Percentiles rank a stretch among this genome's conserved stretches.
phyloP scores from a whole-genome alignment of 108 stramenopile species.

The Poteriospumella lacustris region DNA sequence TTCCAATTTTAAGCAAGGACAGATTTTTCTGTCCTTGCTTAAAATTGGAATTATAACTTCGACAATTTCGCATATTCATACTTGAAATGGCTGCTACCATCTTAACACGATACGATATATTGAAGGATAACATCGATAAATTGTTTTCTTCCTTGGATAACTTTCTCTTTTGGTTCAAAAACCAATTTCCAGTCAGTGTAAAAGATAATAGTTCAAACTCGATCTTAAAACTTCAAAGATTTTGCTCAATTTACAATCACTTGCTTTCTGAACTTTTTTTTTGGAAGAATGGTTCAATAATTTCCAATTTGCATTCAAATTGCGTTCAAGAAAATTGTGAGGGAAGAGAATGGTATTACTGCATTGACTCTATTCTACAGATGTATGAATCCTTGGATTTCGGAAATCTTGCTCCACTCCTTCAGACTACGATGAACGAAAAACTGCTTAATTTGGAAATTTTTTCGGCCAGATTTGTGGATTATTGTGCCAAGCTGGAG shows the following conservation, averaged over 20 bases:
- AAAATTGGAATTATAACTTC: constrained; percentile 3
- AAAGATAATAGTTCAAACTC: constrained; percentile 9
- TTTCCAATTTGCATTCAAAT: constrained; percentile 9
- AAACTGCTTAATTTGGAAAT: constrained; percentile 9
- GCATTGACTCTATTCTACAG: constrained; percentile 7
- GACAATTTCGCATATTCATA: constrained; percentile 8
- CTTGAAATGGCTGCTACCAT: constrained; percentile 7
- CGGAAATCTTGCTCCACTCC: constrained; percentile 6
- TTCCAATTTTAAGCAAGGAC: constrained; percentile 8
- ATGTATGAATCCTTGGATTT: constrained; percentile 8
- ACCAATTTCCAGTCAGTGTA: constrained; percentile 7
- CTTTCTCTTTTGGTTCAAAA: constrained; percentile 8
- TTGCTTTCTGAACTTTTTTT: constrained; percentile 9
- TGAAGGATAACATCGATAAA: constrained; percentile 8
- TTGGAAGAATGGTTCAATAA: constrained; percentile 8
- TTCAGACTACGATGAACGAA: constrained; percentile 7
- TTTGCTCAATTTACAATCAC: constrained; percentile 8
- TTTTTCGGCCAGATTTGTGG: constrained; percentile 7
- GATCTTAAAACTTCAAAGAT: constrained; percentile 9
- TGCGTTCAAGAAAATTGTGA: constrained; percentile 8
- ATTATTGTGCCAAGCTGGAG: constrained; percentile 7
- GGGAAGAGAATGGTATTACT: constrained; percentile 7
- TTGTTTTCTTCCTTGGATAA: constrained; percentile 8
- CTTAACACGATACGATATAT: constrained; percentile 8
- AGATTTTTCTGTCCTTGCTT: constrained; percentile 8